A percentile compares a stretch with the other conserved stretches of the same genome.
Conservation (phyloP, 805 yeast species). For the Hanseniaspora lindneri region DNA sequence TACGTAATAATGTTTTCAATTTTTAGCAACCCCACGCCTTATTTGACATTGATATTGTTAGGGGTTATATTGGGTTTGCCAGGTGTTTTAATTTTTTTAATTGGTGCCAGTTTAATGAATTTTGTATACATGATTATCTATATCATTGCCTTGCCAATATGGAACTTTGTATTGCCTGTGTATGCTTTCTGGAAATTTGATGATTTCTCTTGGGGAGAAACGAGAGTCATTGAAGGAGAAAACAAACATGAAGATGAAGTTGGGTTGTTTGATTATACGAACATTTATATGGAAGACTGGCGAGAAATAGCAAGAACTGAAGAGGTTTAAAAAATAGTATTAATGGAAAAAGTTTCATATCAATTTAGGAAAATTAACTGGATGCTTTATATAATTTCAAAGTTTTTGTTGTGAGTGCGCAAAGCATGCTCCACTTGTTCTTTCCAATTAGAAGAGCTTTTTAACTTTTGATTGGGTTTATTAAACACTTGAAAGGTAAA, state of each 20-base stretch:
- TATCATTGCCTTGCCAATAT: slow-evolving; percentile 71
- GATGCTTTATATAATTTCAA: slow-evolving; percentile 34
- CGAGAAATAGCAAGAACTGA: slow-evolving; percentile 63
- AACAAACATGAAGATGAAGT: slow-evolving; percentile 1
- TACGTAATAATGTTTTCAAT: slow-evolving; percentile 67
- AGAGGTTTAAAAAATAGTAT: no score
- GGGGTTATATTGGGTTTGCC: slow-evolving; percentile 77
- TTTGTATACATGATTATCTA: slow-evolving; percentile 70
- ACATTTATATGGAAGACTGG: slow-evolving; percentile 88
- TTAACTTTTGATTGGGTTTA: background rate
- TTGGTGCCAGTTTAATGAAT: slow-evolving; percentile 63
- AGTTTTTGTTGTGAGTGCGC: slow-evolving; percentile 16
- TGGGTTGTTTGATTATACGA: slow-evolving; percentile 85
- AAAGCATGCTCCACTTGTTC: background rate
- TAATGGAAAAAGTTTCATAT: no score
- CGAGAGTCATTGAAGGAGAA: slow-evolving; percentile 51
- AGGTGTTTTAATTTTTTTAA: slow-evolving; percentile 65
- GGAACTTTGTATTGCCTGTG: slow-evolving; percentile 81
- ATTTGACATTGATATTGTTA: slow-evolving; percentile 61
- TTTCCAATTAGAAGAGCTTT: background rate
- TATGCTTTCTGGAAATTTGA: slow-evolving; percentile 93
- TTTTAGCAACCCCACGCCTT: slow-evolving; percentile 62
- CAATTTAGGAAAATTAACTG: no score
- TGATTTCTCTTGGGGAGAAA: slow-evolving; percentile 94
- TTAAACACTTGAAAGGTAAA: slow-evolving; percentile 7